Base-by-base conservation (phyloP, 1,284 basidiomycete species). In the Exobasidium cylindrosporum region DNA sequence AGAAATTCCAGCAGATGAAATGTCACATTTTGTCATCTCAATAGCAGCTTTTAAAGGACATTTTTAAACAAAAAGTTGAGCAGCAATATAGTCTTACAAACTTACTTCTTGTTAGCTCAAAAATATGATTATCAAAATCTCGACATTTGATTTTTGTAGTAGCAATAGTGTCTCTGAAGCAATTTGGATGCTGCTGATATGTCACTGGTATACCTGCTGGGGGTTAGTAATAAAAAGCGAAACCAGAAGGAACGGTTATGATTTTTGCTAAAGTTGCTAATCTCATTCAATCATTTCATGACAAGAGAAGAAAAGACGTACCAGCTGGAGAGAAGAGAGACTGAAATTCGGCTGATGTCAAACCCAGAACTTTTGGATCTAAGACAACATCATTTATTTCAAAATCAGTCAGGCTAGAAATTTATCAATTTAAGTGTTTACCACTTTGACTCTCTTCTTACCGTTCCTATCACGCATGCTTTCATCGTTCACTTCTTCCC, bases 11-110 rank as follows among this genome's bases (percentile, higher is more conserved):
- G 47, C 21, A 7, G 47, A 26, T 10, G 24, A 7, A 23, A 50
- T 50, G 24, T 50, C 47, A 21, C 47, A 50, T 21, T 50, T 50
- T 50, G 47, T 50, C 47, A 50, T 50, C 21, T 50, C 47, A 31
- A 50, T 31, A 31, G 47, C 47, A 31, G 21, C 47, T 50, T 7
- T 24, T 14, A 13, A 44, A 44, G n/a, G n/a, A 13, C 43, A 23
- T 14, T 14, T 44, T 44, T 23, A 44, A 23, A 44, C 13, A 44
- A 23, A 23, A 13, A 44, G n/a, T 44, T 44, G 43, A 13, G n/a
- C 43, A 44, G 43, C 13, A 14, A 13, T 23, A 23, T n/a, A n/a
- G n/a, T n/a, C n/a, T n/a, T n/a, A n/a, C n/a, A n/a, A 14, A 31
- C 47, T 24, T 21, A 50, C 47, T 31, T 23, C 21, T 24, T 21